phyloP scores from a whole-genome alignment of 441 rosid genomes.

The Rhodomyrtus psidioides region DNA sequence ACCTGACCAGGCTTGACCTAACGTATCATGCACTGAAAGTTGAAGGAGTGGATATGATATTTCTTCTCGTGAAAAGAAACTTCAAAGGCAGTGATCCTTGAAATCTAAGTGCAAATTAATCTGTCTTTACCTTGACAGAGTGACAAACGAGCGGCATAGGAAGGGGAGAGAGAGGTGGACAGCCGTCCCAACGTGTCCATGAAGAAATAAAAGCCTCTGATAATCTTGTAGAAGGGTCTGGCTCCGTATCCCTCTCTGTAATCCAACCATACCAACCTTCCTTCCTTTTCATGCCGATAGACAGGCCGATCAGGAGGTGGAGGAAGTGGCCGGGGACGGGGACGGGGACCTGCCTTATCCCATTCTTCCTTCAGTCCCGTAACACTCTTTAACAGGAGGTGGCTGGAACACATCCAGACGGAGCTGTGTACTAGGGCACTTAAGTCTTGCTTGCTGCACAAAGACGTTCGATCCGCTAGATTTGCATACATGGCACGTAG shows the following conservation, averaged over 20 bases:
- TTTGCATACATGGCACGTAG: conserved; percentile 88
- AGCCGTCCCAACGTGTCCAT: background rate
- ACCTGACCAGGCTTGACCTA: background rate
- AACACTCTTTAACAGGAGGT: conserved; percentile 57
- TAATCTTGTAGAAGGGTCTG: conserved; percentile 40
- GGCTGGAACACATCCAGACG: conserved; percentile 34
- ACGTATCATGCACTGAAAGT: background rate
- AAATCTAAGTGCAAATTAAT: background rate
- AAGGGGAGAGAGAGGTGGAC: background rate
- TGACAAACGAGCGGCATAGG: background rate
- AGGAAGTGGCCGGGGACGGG: conserved; percentile 98
- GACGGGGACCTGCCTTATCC: conserved; percentile 95
- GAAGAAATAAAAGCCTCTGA: background rate
- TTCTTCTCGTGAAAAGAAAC: background rate
- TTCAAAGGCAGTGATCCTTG: background rate
- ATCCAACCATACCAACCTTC: conserved; percentile 99
- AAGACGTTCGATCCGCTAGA: conserved; percentile 65
- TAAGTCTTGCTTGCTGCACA: conserved; percentile 72
- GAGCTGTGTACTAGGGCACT: conserved; percentile 53
- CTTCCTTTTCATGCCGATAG: conserved; percentile 94
- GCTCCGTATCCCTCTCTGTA: conserved; percentile 68
- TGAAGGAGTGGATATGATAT: background rate
- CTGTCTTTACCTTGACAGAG: background rate
- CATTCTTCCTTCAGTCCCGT: conserved; percentile 75
- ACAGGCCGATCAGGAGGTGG: conserved; percentile 97